Percentiles rank a stretch among this genome's conserved stretches.
Evolutionary conservation across 1,284 basidiomycete species (phyloP).

Genomic region (Tylopilus sp.): DNA sequence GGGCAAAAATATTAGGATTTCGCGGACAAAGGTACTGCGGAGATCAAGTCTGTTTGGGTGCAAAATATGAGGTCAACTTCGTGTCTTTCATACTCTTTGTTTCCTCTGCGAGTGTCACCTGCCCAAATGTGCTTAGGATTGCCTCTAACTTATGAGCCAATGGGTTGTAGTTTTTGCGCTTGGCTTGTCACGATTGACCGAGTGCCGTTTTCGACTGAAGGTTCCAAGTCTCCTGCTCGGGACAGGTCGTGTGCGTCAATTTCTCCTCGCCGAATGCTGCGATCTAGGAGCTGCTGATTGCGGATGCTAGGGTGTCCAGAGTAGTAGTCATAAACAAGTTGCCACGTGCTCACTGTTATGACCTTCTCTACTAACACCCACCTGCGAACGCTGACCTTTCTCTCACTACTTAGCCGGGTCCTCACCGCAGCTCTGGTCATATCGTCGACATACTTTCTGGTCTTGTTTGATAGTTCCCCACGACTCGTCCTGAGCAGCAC

Average conservation of each 20-base stretch:
- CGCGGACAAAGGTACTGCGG: not conserved
- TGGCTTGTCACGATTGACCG: too few species aligned
- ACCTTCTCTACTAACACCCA: slow-evolving; percentile 10
- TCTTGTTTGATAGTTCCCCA: slow-evolving; percentile 47
- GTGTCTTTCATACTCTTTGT: not conserved
- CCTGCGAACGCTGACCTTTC: slow-evolving; percentile 19
- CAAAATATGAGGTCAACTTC: not conserved
- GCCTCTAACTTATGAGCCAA: not conserved
- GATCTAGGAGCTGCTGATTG: too few species aligned
- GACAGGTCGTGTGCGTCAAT: too few species aligned
- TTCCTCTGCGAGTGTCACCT: not conserved
- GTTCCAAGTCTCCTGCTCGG: too few species aligned
- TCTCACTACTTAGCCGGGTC: slow-evolving; percentile 26
- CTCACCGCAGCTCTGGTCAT: slow-evolving; percentile 22
- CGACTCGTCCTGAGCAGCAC: slow-evolving; percentile 27
- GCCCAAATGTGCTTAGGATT: not conserved
- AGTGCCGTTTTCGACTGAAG: too few species aligned
- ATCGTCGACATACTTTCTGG: slow-evolving; percentile 31
- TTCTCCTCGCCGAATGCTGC: too few species aligned
- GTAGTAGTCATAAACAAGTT: too few species aligned
- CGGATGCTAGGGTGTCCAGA: too few species aligned
- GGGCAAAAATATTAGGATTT: too few species aligned
- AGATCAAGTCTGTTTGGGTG: not conserved
- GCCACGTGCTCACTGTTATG: too few species aligned
- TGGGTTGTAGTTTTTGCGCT: too few species aligned